These are phyloP conservation scores for Aspergillus cavernicola DNA, from an alignment of 495 filamentous ascomycete species.

Conservation along the genomic window DNA sequence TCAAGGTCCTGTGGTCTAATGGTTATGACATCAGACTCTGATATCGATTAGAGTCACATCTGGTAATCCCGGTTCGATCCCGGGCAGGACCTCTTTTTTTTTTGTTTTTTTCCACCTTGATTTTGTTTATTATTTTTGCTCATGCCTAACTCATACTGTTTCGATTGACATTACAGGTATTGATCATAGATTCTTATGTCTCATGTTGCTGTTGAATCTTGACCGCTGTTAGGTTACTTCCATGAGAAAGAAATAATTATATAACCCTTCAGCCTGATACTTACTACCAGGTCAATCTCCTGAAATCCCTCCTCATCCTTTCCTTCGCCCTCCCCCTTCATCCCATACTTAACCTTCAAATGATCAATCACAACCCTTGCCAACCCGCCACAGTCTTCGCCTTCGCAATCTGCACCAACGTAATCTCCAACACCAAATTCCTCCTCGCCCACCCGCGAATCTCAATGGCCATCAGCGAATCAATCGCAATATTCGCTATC, in stretches of 20 bases:
- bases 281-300: too few relatives aligned
- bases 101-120: not conserved
- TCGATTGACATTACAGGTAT: too few relatives aligned
- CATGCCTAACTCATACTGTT: too few relatives aligned
- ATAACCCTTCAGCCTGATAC: too few relatives aligned
- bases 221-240: too few relatives aligned
- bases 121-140: too few relatives aligned
- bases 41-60: conserved; percentile 4
- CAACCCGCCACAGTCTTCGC: conserved; percentile 6
- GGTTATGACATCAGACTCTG: conserved; percentile 7
- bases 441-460: not conserved
- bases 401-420: conserved; percentile 1
- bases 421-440: conserved; percentile 2
- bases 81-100: conserved; percentile 34
- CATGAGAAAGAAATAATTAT: too few relatives aligned
- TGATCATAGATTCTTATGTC: not conserved
- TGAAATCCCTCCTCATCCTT: not conserved
- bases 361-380: not conserved
- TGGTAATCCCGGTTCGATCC: conserved; percentile 38
- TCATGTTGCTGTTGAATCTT: not conserved
- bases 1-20: conserved; percentile 3
- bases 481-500: conserved; percentile 1
- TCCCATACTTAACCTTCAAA: conserved; percentile 1
- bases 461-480: conserved; percentile 8
- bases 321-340: not conserved